Evolutionary conservation across 1,284 basidiomycete species (phyloP), one percentile per base, ranked within the genome.

Genomic region (Filobasidium uniguttulatum): DNA sequence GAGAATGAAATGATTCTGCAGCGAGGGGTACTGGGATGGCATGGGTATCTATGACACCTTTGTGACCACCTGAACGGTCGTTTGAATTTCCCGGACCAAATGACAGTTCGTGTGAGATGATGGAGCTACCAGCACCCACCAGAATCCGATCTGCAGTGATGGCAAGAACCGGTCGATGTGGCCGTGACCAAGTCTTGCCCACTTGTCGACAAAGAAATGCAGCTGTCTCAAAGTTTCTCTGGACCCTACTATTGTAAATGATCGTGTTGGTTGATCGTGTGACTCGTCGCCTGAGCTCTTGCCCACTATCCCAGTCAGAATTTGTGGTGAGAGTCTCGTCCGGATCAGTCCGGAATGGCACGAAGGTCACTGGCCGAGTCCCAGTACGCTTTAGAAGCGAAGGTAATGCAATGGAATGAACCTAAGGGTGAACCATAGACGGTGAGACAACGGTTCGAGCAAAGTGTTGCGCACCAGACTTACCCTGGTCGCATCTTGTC

Each of bases 151-250:
- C 55, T 4, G 43, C 9, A 2, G 55, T 51, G 8, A 65, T 20
- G 8, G 56, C 25, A 19, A 68, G 33, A 0, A 60, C 57, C 0
- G 67, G 67, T 20, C 66, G 64, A n/a, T 58, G 60, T 5, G 55
- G 43, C 17, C 57, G 48, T 1, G 50, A n/a, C 64, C 64, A 67
- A 9, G 59, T 56, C 5, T 41, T 48, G 3, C 64, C 67, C 7
- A 68, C 52, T 40, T 65, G 64, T 3, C 61, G 44, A 8, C 64
- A 62, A 43, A 63, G 60, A 49, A 63, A 61, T 20, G 34, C 44
- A 34, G 62, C 60, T 19, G 14, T 7, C 17, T 29, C 15, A 17
- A 47, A 25, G 29, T 43, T 43, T 5, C 29, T 20, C 15, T 29
- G 15, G 22, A 43, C 29, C 22, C 17, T 43, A 15, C 15, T 10